Conservation (phyloP, 306 rosid species). For the Prunus kanzakura region DNA sequence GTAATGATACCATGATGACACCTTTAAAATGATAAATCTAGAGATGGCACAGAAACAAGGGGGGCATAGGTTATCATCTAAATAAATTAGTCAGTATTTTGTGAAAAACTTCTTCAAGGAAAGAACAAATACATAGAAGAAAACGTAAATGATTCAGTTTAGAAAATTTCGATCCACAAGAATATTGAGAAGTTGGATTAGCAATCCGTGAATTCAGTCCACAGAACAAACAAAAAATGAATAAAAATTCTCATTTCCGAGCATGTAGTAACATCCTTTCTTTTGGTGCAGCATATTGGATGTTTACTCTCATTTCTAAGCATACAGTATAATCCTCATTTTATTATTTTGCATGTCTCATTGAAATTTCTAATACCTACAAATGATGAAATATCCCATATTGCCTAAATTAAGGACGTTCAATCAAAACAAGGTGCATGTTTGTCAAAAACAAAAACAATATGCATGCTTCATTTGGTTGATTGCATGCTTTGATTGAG, state of each 20-base stretch:
- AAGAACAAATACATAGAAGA: background rate
- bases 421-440: background rate
- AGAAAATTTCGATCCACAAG: background rate
- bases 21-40: background rate
- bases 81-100: background rate
- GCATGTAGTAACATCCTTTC: background rate
- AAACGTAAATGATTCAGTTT: background rate
- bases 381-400: background rate
- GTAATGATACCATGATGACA: background rate
- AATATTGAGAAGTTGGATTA: background rate
- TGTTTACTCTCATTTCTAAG: background rate
- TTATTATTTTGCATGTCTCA: background rate
- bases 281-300: background rate
- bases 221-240: background rate
- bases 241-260: background rate
- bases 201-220: background rate
- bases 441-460: background rate
- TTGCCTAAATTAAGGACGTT: background rate
- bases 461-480: background rate
- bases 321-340: background rate
- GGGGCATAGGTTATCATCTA: background rate
- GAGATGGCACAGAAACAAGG: background rate
- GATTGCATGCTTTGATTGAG: constrained; percentile 2
- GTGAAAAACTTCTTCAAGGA: background rate
- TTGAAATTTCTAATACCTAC: background rate